Conservation (phyloP, 2,329 filamentous ascomycete genomes). For the Penicillium sclerotiorum region DNA sequence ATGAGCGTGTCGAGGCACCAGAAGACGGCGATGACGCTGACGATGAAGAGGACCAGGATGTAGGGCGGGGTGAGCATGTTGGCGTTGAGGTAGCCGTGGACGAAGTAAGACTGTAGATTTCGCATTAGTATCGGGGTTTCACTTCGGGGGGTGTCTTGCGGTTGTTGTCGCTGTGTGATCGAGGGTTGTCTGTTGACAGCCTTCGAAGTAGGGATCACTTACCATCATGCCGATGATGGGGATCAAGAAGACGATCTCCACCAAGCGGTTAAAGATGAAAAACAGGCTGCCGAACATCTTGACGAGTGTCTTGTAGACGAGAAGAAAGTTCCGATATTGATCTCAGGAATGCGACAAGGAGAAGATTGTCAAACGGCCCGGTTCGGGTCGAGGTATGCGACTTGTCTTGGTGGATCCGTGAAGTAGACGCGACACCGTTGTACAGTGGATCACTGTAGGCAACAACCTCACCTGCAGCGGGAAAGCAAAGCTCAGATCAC, state of each 20-base stretch:
- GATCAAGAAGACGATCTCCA: conserved; percentile 64
- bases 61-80: conserved; percentile 62
- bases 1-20: conserved; percentile 65
- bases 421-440: not conserved
- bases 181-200: too few species aligned
- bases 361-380: not conserved
- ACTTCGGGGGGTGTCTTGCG: not conserved
- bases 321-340: conserved; percentile 13
- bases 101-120: conserved; percentile 56
- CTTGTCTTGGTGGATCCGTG: not conserved
- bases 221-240: conserved; percentile 65
- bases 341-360: conserved; percentile 23
- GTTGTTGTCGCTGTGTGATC: too few species aligned
- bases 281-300: conserved; percentile 58
- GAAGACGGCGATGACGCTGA: conserved; percentile 61
- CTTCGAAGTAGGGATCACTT: conserved; percentile 23
- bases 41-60: conserved; percentile 67
- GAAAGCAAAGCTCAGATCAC: conserved; percentile 16
- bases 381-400: not conserved
- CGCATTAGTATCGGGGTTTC: not conserved
- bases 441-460: conserved; percentile 7
- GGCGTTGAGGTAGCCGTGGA: conserved; percentile 59
- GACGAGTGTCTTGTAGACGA: conserved; percentile 12
- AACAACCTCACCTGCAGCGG: conserved; percentile 15
- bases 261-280: conserved; percentile 64